phyloP scores from a whole-genome alignment of 495 filamentous ascomycete genomes.

The Hypoxylon subgilvum region DNA sequence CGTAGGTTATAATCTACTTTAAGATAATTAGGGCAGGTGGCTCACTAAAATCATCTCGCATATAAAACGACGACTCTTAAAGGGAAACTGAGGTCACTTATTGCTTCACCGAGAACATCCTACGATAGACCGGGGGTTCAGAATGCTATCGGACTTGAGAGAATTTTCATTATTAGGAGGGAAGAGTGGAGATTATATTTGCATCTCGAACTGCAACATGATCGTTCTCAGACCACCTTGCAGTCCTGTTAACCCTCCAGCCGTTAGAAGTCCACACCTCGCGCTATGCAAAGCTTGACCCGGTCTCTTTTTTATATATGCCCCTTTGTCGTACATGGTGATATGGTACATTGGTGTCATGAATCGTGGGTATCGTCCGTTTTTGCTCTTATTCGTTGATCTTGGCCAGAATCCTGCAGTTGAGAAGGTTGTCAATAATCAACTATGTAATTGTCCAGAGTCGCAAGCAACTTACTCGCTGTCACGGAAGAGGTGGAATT shows the following conservation, averaged over 20 bases:
- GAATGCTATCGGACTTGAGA: not conserved
- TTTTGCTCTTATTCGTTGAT: constrained; percentile 74
- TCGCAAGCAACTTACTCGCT: constrained; percentile 84
- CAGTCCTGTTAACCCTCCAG: constrained; percentile 8
- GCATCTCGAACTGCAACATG: constrained; percentile 17
- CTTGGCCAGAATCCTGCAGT: constrained; percentile 77
- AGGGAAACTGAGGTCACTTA: not conserved
- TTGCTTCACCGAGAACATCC: not conserved
- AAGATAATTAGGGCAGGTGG: no score
- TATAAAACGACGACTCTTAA: no score
- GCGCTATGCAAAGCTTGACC: constrained; percentile 35
- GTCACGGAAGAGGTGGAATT: constrained; percentile 94
- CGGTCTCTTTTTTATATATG: constrained; percentile 40
- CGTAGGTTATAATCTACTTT: no score
- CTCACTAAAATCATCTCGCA: no score
- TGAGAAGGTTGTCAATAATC: not conserved
- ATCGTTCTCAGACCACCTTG: constrained; percentile 14
- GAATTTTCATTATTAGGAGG: constrained; percentile 4
- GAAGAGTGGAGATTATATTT: constrained; percentile 38
- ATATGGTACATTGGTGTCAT: constrained; percentile 46
- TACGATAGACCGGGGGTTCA: not conserved
- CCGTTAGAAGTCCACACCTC: constrained; percentile 9
- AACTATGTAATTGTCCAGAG: not conserved
- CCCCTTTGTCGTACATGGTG: constrained; percentile 39
- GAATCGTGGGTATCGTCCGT: constrained; percentile 37